Evolutionary conservation across 1,139 yeast genomes (phyloP), one percentile per base, ranked within the genome.

Genomic region (Yamadazyma sp.): DNA sequence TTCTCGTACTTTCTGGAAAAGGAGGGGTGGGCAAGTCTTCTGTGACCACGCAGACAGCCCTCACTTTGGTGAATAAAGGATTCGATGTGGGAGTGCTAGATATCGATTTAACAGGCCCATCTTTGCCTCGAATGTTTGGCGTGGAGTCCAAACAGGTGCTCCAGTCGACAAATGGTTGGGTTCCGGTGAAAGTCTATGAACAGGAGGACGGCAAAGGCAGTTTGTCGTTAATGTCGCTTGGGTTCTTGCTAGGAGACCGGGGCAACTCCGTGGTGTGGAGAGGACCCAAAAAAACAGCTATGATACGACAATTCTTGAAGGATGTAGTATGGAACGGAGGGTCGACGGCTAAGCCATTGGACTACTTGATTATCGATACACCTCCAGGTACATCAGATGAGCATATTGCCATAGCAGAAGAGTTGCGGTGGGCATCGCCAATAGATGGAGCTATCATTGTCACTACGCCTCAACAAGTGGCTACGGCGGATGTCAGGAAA

Each of bases 361-460:
- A 91, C 59, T 94, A 87, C 56, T 64, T 94, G 41, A 66, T 94
- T 32, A 91, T 94, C 7, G 99, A 94, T 56, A 92, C 99, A 0
- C 99, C 99, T 0, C 99, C 99, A 0, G 99, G 99, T 0, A 92
- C 99, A 0, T 85, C 96, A 0, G 99, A 94, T 60, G 99, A 94
- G 60, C 99, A 94, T 61, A 92, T 94, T 33, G 91, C 97, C 3
- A 84, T 94, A 23, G 98, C 97, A 2, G 98, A 94, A 59, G 95
- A 88, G 58, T 71, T 92, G 37, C 65, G 87, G 43, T 77, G 69
- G 55, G 75, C 76, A 3, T 59, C 59, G 31, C 75, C 75, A 3
- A 56, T 69, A 3, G 77, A 71, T 42, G 77, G 77, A 0, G 77
- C 77, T 17, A 63, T 72, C 3, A 69, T 72, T 2, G 77, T 72